A percentile compares a stretch with the other conserved stretches of the same genome.
Conservation (phyloP, 305 asterid genomes). For the Fraxinus baroniana region DNA sequence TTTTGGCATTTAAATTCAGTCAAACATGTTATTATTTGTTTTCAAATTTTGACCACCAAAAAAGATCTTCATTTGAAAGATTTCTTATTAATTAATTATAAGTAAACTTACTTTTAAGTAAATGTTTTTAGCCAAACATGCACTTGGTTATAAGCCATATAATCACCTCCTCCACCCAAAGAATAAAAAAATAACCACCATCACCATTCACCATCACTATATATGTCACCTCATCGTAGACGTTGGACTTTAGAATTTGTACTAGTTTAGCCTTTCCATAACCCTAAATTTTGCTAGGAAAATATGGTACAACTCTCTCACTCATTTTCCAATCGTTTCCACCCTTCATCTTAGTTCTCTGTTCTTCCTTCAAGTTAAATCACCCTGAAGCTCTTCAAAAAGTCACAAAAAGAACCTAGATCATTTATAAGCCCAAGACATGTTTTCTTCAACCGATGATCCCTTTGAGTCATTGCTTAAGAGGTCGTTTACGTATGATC, state of each 20-base stretch:
- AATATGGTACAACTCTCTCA: neutral
- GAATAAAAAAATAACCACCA: neutral
- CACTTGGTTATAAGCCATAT: neutral
- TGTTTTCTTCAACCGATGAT: slow-evolving; percentile 1
- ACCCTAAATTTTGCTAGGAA: neutral
- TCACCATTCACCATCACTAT: neutral
- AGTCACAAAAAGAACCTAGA: neutral
- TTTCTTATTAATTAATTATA: neutral
- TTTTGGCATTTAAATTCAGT: neutral
- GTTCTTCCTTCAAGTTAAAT: neutral
- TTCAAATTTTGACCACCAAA: neutral
- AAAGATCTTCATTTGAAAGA: neutral
- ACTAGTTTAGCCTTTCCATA: neutral
- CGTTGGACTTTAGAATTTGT: neutral
- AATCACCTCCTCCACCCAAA: neutral
- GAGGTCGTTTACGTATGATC: neutral
- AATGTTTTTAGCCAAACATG: neutral
- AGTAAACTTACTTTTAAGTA: neutral
- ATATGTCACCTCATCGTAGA: neutral
- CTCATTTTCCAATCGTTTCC: neutral
- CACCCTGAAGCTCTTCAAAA: neutral
- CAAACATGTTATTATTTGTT: neutral
- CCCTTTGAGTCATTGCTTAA: neutral
- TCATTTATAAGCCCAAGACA: neutral
- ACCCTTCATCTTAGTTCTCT: neutral